Percentiles rank a stretch among this genome's conserved stretches.
Conservation (phyloP, 2,329 filamentous ascomycete species). For the Penicillium rolfsii region DNA sequence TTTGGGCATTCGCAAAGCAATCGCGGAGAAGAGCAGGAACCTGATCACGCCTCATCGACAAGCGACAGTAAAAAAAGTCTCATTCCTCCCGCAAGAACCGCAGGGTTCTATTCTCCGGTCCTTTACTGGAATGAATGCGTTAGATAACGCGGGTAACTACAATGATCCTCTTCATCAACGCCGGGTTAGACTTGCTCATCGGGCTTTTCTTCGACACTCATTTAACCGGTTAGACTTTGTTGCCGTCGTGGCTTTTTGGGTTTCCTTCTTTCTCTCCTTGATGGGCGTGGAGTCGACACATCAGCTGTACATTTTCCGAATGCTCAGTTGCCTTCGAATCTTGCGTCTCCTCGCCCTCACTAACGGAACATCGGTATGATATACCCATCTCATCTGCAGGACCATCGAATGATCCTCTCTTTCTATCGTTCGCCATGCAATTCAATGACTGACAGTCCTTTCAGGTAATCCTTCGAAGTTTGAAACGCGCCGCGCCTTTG, state of each 20-base stretch:
- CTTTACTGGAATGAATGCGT: constrained; percentile 73
- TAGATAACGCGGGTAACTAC: constrained; percentile 56
- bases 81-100: constrained; percentile 43
- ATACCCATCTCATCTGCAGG: neutral
- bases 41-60: constrained; percentile 83
- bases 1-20: constrained; percentile 71
- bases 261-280: constrained; percentile 75
- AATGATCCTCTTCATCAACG: constrained; percentile 74
- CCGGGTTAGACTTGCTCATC: constrained; percentile 80
- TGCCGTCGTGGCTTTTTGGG: constrained; percentile 93
- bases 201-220: constrained; percentile 90
- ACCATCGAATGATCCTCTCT: neutral
- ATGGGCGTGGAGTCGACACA: constrained; percentile 68
- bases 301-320: constrained; percentile 88
- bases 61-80: constrained; percentile 62
- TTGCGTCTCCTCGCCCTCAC: constrained; percentile 88
- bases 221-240: constrained; percentile 96
- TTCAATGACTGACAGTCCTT: constrained; percentile 23
- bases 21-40: constrained; percentile 74
- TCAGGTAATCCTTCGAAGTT: constrained; percentile 86
- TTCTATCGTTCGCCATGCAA: neutral
- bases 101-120: constrained; percentile 69
- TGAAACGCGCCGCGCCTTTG: constrained; percentile 92
- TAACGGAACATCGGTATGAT: constrained; percentile 82
- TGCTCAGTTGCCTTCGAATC: constrained; percentile 94